Conservation (phyloP, 768 basidiomycete genomes). For the Amanita muscaria region DNA sequence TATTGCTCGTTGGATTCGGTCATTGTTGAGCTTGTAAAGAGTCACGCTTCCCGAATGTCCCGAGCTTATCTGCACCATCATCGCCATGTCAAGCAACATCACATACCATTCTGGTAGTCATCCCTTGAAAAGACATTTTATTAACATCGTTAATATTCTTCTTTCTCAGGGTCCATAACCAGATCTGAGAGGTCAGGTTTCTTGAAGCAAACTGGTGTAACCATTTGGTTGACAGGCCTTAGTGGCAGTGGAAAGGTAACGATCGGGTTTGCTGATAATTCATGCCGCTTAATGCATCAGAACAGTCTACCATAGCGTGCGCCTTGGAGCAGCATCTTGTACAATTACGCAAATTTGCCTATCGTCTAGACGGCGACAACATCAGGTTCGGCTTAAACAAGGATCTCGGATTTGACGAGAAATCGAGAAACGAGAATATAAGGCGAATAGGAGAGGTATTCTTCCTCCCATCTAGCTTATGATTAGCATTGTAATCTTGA, state of each 20-base stretch:
- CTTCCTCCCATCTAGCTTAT: neutral
- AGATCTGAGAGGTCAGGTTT: slow-evolving; percentile 56
- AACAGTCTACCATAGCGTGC: slow-evolving; percentile 90
- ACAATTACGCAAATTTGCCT: slow-evolving; percentile 76
- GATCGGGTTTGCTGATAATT: neutral
- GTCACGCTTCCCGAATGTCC: too few relatives aligned
- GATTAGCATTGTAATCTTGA: neutral
- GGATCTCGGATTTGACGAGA: slow-evolving; percentile 90
- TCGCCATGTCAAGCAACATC: slow-evolving; percentile 4
- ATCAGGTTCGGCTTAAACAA: slow-evolving; percentile 94
- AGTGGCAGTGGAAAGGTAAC: slow-evolving; percentile 90
- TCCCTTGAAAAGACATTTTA: neutral
- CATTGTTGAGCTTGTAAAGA: neutral
- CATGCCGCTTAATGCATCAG: neutral
- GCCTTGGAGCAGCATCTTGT: slow-evolving; percentile 94
- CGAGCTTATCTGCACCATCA: too few relatives aligned
- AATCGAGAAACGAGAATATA: slow-evolving; percentile 91
- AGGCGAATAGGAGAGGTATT: slow-evolving; percentile 90
- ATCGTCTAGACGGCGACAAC: slow-evolving; percentile 95
- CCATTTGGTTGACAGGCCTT: slow-evolving; percentile 95
- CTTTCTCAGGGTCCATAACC: slow-evolving; percentile 58
- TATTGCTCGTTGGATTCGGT: neutral
- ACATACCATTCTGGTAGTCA: slow-evolving; percentile 15
- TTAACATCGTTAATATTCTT: neutral
- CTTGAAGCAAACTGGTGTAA: slow-evolving; percentile 76